These are phyloP conservation scores for Bremia lactucae DNA, from an alignment of 352 stramenopile genomes.

Conservation along the genomic window DNA sequence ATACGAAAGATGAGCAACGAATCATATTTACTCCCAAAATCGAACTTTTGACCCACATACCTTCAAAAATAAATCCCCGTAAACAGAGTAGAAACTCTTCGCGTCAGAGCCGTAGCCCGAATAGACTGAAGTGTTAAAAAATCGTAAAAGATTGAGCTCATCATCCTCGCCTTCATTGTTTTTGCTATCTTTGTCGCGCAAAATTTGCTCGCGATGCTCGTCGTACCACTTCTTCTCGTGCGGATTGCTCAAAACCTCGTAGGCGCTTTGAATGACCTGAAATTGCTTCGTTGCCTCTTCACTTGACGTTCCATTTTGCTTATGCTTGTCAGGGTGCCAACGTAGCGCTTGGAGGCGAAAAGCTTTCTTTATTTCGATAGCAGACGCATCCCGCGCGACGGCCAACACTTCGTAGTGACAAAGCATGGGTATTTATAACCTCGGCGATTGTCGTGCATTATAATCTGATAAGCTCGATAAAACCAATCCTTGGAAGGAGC, in stretches of 20 bases:
- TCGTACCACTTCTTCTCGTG: slow-evolving; percentile 86
- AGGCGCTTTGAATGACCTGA: slow-evolving; percentile 80
- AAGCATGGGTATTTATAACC: slow-evolving; percentile 40
- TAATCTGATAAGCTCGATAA: no score
- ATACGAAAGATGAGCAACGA: not conserved
- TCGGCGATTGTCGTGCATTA: no score
- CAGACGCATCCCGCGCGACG: slow-evolving; percentile 41
- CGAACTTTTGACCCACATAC: no score
- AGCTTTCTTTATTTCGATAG: slow-evolving; percentile 61
- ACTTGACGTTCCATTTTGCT: slow-evolving; percentile 50
- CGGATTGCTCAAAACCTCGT: slow-evolving; percentile 77
- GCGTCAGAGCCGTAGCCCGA: slow-evolving; percentile 64
- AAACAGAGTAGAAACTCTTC: slow-evolving; percentile 73
- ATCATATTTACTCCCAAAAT: no score
- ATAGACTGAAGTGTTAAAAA: slow-evolving; percentile 70
- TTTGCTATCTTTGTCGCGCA: slow-evolving; percentile 47
- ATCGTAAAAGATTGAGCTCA: slow-evolving; percentile 66
- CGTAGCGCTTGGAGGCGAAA: slow-evolving; percentile 65
- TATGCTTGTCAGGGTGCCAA: slow-evolving; percentile 84
- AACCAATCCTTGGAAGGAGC: no score
- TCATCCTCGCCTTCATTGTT: slow-evolving; percentile 27
- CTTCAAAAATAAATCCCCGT: slow-evolving; percentile 59
- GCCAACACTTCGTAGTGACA: slow-evolving; percentile 81
- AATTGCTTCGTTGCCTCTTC: slow-evolving; percentile 75
- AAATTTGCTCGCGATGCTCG: slow-evolving; percentile 79